These are phyloP conservation scores for Dysphania ambrosioides DNA, from an alignment of 148 eudicot genomes.

Conservation along the genomic window DNA sequence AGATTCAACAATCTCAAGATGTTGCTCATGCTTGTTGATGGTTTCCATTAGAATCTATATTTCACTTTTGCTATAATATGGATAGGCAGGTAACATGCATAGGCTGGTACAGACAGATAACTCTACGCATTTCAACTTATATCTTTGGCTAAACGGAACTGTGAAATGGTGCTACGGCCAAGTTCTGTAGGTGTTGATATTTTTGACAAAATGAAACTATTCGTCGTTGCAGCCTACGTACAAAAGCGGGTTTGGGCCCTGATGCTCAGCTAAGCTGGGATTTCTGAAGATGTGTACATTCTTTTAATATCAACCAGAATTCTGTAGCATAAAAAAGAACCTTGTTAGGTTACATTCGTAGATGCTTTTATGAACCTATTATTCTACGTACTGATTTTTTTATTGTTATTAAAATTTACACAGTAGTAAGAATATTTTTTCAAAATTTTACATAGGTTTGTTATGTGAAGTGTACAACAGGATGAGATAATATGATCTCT, in stretches of 20 bases:
- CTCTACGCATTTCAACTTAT: not conserved
- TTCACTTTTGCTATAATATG: not conserved
- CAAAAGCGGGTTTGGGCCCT: not conserved
- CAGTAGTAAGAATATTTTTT: too few species aligned
- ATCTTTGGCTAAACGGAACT: not conserved
- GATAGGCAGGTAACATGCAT: conserved; percentile 1
- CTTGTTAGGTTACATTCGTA: not conserved
- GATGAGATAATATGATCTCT: too few species aligned
- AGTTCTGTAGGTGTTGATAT: not conserved
- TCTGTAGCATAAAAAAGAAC: not conserved
- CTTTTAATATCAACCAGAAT: not conserved
- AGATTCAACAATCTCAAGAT: conserved; percentile 30
- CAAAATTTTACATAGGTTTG: too few species aligned
- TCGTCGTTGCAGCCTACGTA: not conserved
- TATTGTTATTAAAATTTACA: too few species aligned
- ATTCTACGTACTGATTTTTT: too few species aligned
- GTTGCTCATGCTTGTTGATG: conserved; percentile 53
- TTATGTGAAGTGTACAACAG: too few species aligned
- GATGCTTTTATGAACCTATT: not conserved
- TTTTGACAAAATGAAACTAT: not conserved
- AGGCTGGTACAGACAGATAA: not conserved
- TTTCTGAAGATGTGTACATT: not conserved
- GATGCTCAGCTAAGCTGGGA: not conserved
- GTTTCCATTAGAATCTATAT: not conserved
- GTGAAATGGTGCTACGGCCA: not conserved